Percentiles rank a stretch among this genome's conserved stretches.
Evolutionary conservation across 306 rosid species (phyloP).

Genomic region (Inga leiocalycina): DNA sequence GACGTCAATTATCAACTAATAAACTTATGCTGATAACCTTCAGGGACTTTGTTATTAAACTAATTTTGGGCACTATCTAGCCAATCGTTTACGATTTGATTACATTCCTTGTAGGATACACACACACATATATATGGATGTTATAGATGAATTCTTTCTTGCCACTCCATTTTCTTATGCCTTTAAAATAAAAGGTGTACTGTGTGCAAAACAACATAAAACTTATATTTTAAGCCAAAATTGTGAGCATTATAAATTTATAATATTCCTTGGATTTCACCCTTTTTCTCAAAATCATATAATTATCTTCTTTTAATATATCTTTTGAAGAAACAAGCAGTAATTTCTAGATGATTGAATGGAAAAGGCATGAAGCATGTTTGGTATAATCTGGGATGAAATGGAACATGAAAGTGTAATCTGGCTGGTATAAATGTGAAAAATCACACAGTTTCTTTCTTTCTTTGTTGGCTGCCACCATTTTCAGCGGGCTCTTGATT

Average conservation of each 20-base stretch:
- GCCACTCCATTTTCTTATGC: neutral
- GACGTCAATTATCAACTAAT: neutral
- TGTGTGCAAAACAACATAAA: neutral
- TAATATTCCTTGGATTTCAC: neutral
- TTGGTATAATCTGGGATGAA: neutral
- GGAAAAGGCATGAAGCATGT: neutral
- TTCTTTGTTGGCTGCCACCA: neutral
- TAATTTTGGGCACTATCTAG: neutral
- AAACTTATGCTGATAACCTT: neutral
- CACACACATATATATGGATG: neutral
- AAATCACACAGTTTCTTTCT: neutral
- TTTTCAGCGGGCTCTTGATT: neutral
- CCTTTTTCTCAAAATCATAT: neutral
- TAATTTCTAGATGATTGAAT: neutral
- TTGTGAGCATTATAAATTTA: neutral
- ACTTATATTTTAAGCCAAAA: neutral
- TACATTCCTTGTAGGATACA: neutral
- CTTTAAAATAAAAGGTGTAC: neutral
- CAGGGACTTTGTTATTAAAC: neutral
- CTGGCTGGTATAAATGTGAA: neutral
- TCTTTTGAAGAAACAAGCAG: neutral
- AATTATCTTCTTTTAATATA: neutral
- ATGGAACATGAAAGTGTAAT: neutral
- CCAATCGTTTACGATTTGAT: neutral
- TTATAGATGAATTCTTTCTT: neutral